Percentiles rank a stretch among this genome's conserved stretches.
Evolutionary conservation across 2,329 filamentous ascomycete species (phyloP).

Genomic region (Nannizzia gypsea): DNA sequence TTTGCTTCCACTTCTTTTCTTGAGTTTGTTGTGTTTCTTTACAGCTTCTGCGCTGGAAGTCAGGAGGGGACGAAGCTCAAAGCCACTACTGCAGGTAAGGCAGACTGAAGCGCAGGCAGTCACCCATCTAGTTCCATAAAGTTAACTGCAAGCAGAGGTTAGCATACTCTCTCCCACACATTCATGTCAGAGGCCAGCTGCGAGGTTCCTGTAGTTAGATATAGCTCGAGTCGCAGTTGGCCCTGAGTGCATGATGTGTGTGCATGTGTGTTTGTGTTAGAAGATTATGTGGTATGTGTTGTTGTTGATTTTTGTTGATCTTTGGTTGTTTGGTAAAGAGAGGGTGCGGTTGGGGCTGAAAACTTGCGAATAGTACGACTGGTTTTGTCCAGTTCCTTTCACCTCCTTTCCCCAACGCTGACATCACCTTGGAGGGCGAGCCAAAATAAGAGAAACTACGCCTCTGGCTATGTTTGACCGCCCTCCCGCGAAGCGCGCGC

Average conservation of each 20-base stretch:
- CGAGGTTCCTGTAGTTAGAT: neutral
- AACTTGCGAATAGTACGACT: slow-evolving; percentile 1
- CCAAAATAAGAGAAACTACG: neutral
- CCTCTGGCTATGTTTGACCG: neutral
- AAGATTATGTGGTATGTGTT: neutral
- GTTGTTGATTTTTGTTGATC: neutral
- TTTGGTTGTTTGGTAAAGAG: neutral
- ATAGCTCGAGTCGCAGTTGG: neutral
- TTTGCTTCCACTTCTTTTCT: neutral
- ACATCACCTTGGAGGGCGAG: no score
- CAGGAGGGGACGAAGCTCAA: neutral
- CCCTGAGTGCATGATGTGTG: neutral
- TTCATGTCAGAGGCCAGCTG: neutral
- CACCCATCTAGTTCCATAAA: neutral
- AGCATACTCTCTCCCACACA: slow-evolving; percentile 4
- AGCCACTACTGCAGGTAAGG: neutral
- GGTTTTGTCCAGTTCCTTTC: neutral
- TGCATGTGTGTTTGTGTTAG: neutral
- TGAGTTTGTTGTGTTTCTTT: no score
- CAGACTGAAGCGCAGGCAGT: neutral
- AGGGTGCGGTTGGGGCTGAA: neutral
- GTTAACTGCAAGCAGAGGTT: slow-evolving; percentile 2
- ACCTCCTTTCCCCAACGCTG: neutral
- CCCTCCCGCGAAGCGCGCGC: neutral
- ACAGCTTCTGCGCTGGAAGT: neutral